Conservation (phyloP, 2,329 filamentous ascomycete species). For the Diplocarpon mali region DNA sequence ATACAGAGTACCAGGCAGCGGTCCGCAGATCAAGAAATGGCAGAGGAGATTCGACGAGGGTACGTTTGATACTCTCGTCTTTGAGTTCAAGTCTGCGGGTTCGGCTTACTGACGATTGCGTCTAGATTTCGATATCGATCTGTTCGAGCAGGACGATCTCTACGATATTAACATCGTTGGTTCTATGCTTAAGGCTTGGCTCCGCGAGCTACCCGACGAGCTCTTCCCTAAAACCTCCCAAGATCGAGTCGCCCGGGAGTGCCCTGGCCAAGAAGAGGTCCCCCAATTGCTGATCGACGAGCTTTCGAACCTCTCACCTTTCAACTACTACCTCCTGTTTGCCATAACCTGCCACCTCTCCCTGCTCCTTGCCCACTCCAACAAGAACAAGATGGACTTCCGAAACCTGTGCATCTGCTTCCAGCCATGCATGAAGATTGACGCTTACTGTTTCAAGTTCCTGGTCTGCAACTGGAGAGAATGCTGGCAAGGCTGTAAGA, state of each 20-base stretch:
- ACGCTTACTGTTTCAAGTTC: constrained; percentile 90
- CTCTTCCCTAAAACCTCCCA: constrained; percentile 81
- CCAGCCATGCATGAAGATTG: constrained; percentile 93
- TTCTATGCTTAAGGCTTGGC: constrained; percentile 93
- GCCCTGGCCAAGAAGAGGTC: constrained; percentile 65
- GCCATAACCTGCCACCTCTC: constrained; percentile 95
- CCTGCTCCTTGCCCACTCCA: constrained; percentile 77
- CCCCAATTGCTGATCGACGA: constrained; percentile 83
- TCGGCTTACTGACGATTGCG: constrained; percentile 10
- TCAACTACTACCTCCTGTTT: constrained; percentile 96
- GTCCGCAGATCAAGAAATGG: constrained; percentile 85
- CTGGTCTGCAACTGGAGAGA: constrained; percentile 91
- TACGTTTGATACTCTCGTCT: constrained; percentile 29
- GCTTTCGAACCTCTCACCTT: constrained; percentile 85
- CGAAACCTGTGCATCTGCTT: constrained; percentile 94
- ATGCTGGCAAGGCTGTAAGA: constrained; percentile 94
- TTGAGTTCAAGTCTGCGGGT: neutral
- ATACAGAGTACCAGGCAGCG: constrained; percentile 85
- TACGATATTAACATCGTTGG: constrained; percentile 96
- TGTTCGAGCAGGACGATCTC: constrained; percentile 76
- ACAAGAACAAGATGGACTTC: constrained; percentile 98
- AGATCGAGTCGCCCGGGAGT: constrained; percentile 68
- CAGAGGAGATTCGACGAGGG: constrained; percentile 82
- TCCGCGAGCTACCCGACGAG: constrained; percentile 88
- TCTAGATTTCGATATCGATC: constrained; percentile 73